Conservation (phyloP, 352 stramenopile genomes). For the Globisporangium paroecandrum region DNA sequence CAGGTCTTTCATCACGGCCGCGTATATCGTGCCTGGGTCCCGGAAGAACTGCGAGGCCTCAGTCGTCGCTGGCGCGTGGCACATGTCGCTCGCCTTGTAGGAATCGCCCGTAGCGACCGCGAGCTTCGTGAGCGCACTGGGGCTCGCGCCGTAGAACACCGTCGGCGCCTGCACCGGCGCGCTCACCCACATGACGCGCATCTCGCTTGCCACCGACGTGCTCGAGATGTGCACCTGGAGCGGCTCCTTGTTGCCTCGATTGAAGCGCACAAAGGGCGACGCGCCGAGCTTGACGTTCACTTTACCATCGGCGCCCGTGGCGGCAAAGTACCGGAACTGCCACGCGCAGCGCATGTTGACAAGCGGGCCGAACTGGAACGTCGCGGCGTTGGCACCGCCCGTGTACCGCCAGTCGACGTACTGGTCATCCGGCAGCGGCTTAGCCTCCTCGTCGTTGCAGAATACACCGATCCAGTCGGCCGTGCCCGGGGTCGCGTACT, state of each 20-base stretch:
- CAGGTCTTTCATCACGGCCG: slow-evolving; percentile 19
- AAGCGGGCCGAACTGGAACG: slow-evolving; percentile 20
- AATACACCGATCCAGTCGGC: slow-evolving; percentile 20
- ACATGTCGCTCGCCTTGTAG: slow-evolving; percentile 27
- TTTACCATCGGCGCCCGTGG: slow-evolving; percentile 19
- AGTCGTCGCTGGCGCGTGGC: slow-evolving; percentile 22
- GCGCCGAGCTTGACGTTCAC: slow-evolving; percentile 23
- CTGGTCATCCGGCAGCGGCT: slow-evolving; percentile 8
- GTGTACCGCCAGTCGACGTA: slow-evolving; percentile 21
- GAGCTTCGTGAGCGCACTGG: neutral
- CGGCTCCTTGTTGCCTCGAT: slow-evolving; percentile 26
- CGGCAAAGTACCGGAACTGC: slow-evolving; percentile 25
- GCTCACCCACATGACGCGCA: slow-evolving; percentile 57
- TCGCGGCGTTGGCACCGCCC: neutral
- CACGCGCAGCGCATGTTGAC: slow-evolving; percentile 30
- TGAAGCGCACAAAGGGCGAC: slow-evolving; percentile 21
- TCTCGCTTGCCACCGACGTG: slow-evolving; percentile 22
- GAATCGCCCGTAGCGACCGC: slow-evolving; percentile 8
- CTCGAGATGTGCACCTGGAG: slow-evolving; percentile 13
- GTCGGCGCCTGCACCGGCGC: slow-evolving; percentile 31
- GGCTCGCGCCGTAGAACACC: slow-evolving; percentile 32
- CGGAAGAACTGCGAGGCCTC: slow-evolving; percentile 17
- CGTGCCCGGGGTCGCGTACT: slow-evolving; percentile 5
- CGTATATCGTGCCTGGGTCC: slow-evolving; percentile 24
- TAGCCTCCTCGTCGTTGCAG: slow-evolving; percentile 16